These are phyloP conservation scores for Thielaviopsis populi DNA, from an alignment of 2,329 filamentous ascomycete species.

Conservation along the genomic window DNA sequence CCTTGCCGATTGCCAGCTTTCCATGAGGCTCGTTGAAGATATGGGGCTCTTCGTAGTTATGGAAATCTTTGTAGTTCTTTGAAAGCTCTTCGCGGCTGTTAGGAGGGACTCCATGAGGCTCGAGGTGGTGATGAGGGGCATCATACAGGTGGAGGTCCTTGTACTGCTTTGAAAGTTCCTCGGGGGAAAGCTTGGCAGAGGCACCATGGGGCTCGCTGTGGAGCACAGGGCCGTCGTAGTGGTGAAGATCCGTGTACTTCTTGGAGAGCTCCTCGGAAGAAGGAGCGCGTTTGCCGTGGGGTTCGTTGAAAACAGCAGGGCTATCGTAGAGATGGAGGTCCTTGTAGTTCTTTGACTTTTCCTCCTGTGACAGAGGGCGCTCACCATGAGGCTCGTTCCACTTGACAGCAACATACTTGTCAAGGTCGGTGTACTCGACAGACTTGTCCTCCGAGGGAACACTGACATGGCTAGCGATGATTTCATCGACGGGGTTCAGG, in stretches of 20 bases:
- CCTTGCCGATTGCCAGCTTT: constrained; percentile 19
- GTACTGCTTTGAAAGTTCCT: constrained; percentile 24
- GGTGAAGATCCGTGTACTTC: constrained; percentile 25
- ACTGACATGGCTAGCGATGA: constrained; percentile 23
- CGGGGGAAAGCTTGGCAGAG: constrained; percentile 17
- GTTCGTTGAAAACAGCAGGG: constrained; percentile 20
- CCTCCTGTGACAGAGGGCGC: constrained; percentile 22
- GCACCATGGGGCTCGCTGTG: constrained; percentile 24
- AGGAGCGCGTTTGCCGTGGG: constrained; percentile 16
- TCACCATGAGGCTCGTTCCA: constrained; percentile 27
- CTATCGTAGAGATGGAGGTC: constrained; percentile 29
- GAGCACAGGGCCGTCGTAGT: constrained; percentile 22
- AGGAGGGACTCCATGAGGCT: constrained; percentile 17
- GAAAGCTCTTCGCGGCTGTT: constrained; percentile 24
- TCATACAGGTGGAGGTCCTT: constrained; percentile 25
- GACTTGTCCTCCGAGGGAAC: constrained; percentile 1
- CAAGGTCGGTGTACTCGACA: constrained; percentile 14
- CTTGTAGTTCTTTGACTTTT: constrained; percentile 26
- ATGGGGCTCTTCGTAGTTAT: constrained; percentile 23
- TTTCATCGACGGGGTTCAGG: constrained; percentile 26
- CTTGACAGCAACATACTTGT: constrained; percentile 23
- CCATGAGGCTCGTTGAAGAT: constrained; percentile 14
- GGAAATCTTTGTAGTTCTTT: constrained; percentile 26
- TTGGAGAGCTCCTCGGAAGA: constrained; percentile 26
- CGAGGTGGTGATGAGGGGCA: constrained; percentile 18